These are phyloP conservation scores for Obelidium mucronatum DNA, from an alignment of 192 early-diverging fungal species.

Conservation along the genomic window DNA sequence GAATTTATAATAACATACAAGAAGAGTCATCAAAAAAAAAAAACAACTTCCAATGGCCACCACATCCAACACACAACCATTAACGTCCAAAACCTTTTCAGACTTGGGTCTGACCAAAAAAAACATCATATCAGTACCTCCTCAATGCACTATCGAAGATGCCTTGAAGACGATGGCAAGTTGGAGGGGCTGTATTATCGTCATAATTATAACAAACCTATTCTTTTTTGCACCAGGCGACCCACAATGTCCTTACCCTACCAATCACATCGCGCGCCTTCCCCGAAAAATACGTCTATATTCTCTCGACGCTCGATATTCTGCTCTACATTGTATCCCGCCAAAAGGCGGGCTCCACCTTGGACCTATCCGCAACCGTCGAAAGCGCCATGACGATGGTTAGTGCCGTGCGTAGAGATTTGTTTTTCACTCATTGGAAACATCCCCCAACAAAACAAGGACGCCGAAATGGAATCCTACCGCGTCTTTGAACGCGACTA, in stretches of 20 bases:
- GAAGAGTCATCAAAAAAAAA: not conserved
- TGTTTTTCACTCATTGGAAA: not conserved
- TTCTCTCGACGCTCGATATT: slow-evolving; percentile 64
- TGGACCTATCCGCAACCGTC: slow-evolving; percentile 34
- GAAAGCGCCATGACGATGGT: slow-evolving; percentile 37
- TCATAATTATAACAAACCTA: not conserved
- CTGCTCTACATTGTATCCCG: slow-evolving; percentile 35
- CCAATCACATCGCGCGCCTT: slow-evolving; percentile 61
- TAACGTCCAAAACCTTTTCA: slow-evolving; percentile 28
- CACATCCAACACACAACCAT: not conserved
- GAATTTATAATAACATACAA: too few species aligned
- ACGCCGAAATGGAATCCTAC: slow-evolving; percentile 52
- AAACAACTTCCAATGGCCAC: not conserved
- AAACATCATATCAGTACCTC: slow-evolving; percentile 40
- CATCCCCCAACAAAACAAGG: too few species aligned
- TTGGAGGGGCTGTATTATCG: not conserved
- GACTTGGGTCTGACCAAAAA: slow-evolving; percentile 33
- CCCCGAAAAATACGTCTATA: slow-evolving; percentile 49
- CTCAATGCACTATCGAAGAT: slow-evolving; percentile 55
- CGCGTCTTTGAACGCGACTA: slow-evolving; percentile 50
- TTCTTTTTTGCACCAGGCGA: slow-evolving; percentile 33
- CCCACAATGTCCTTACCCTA: slow-evolving; percentile 58
- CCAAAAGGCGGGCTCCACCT: not conserved
- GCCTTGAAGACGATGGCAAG: slow-evolving; percentile 53
- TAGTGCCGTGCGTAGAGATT: not conserved